Conservation (phyloP, 1,284 basidiomycete genomes). For the Leccinum pachyderme region DNA sequence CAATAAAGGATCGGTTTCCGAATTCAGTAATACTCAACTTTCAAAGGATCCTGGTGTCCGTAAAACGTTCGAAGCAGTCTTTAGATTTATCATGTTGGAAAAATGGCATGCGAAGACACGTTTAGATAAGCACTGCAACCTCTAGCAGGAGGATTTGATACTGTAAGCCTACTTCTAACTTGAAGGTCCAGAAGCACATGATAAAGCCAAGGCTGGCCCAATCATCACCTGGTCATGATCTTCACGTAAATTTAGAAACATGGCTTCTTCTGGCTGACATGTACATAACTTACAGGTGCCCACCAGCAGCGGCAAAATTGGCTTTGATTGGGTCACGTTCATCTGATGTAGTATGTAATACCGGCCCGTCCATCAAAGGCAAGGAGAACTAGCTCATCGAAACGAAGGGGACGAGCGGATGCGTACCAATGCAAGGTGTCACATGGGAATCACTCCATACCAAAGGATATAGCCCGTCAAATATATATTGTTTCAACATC, state of each 20-base stretch:
- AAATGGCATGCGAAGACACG: no score
- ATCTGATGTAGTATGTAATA: not conserved
- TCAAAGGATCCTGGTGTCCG: no score
- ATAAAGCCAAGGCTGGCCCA: no score
- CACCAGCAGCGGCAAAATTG: no score
- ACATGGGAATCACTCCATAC: not conserved
- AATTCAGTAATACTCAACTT: no score
- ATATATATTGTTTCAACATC: not conserved
- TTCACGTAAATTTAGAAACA: not conserved
- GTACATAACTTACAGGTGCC: not conserved
- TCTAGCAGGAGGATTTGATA: no score
- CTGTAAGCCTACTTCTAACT: no score
- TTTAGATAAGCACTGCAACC: no score
- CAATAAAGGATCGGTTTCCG: not conserved
- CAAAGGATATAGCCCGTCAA: not conserved
- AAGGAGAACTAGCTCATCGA: not conserved
- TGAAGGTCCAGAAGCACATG: no score
- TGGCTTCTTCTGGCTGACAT: not conserved
- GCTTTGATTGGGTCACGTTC: not conserved
- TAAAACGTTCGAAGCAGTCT: not conserved
- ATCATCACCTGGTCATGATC: not conserved
- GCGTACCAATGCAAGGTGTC: not conserved
- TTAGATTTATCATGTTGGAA: not conserved
- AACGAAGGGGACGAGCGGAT: not conserved
- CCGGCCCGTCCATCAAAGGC: not conserved